Evolutionary conservation across 2,329 filamentous ascomycete genomes (phyloP), one percentile per base, ranked within the genome.

Genomic region (Fusarium udum): DNA sequence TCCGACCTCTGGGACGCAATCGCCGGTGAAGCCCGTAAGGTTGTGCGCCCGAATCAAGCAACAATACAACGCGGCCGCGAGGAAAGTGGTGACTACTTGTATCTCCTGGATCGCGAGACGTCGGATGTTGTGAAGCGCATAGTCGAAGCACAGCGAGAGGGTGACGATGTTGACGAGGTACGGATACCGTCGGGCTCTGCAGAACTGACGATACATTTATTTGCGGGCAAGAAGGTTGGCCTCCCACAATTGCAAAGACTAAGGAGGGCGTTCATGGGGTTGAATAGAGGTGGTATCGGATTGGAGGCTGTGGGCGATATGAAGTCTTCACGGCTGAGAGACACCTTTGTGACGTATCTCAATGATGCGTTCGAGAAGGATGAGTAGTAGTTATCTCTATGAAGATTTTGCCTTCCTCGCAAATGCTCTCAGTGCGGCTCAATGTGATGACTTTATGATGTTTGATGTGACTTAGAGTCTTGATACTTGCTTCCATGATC

Each of bases 221-320:
- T 93, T 0, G 71, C 77, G 14, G 85, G 85, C 15, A 89, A 88
- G 69, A 90, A 89, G 71, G 83, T 94, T 56, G 91, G 91, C 3
- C 79, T 96, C 48, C 91, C 93, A 14, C 92, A 94, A 79, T 83
- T 97, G 74, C 94, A 97, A 83, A 87, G 94, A 72, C 84, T 95
- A 75, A 87, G 94, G 67, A 87, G 94, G 77, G 93, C 94, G 55
- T 97, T 93, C 82, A 91, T 95, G 75, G 88, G 87, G 10, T 81
- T 97, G 80, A 95, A 95, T 75, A 86, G 94, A 57, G 94, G 84
- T 78, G 92, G 86, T 79, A 95, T 89, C 67, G 90, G 85, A 52
- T 83, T 86, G 63, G 89, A 90, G 75, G 83, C 82, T 4, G 86
- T 89, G 7, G 87, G 87, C 3, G 88, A 86, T 72, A 82, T 90